Percentiles rank a stretch among this genome's conserved stretches.
phyloP scores from a whole-genome alignment of 1,284 basidiomycete species.

The Leccinum pallidistipes region DNA sequence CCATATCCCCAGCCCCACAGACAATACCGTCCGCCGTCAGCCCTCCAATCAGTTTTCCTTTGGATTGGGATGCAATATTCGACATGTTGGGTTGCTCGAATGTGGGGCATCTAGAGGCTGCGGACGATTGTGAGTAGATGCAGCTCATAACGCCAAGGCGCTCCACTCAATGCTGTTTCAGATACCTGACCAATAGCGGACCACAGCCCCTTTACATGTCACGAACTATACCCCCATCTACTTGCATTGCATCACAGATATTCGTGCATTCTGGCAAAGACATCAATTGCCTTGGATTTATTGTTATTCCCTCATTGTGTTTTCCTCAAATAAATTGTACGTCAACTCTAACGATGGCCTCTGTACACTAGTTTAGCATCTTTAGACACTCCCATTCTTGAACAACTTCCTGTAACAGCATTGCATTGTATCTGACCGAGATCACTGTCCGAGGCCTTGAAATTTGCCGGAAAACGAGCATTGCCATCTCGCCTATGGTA shows the following conservation, averaged over 20 bases:
- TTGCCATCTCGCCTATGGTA: not conserved
- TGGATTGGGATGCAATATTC: conserved; percentile 40
- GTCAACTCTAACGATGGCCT: not conserved
- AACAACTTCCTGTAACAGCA: not conserved
- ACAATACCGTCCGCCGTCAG: conserved; percentile 6
- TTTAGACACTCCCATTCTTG: too few species aligned
- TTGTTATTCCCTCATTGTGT: not conserved
- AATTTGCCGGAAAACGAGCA: not conserved
- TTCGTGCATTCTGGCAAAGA: conserved; percentile 9
- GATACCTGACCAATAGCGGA: not conserved
- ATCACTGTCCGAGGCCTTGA: not conserved
- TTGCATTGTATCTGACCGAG: conserved; percentile 9
- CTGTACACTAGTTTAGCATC: not conserved
- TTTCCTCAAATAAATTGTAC: not conserved
- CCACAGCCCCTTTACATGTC: conserved; percentile 4
- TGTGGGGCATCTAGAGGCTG: not conserved
- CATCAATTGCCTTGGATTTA: not conserved
- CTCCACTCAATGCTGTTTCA: conserved; percentile 6
- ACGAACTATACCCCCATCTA: conserved; percentile 7
- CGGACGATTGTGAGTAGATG: conserved; percentile 18
- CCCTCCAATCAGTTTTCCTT: conserved; percentile 24
- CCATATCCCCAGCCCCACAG: conserved; percentile 4
- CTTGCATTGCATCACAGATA: conserved; percentile 7
- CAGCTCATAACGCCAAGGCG: not conserved
- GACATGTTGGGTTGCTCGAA: conserved; percentile 26